phyloP scores from a whole-genome alignment of 2,329 filamentous ascomycete genomes.

The Beauveria varroae region DNA sequence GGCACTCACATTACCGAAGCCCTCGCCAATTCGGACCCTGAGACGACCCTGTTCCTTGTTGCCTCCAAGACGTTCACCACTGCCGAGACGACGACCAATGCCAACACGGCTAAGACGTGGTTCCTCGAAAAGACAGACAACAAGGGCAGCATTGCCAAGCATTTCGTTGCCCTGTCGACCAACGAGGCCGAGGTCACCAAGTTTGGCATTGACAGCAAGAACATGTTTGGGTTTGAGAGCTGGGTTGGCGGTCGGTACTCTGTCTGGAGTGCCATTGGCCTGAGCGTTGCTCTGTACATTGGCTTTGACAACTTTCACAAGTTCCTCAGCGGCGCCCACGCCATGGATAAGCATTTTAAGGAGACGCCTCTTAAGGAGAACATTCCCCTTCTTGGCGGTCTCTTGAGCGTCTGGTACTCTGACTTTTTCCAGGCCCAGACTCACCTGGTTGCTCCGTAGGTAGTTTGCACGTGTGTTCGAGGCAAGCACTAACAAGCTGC shows the following conservation, averaged over 20 bases:
- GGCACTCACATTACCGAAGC: conserved; percentile 97
- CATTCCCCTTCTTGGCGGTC: conserved; percentile 85
- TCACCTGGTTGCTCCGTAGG: conserved; percentile 89
- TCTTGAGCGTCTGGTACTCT: conserved; percentile 96
- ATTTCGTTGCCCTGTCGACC: conserved; percentile 96
- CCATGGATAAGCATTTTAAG: conserved; percentile 98
- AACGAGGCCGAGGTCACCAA: conserved; percentile 94
- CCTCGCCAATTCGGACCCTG: conserved; percentile 78
- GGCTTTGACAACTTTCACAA: conserved; percentile 97
- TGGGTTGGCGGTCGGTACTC: conserved; percentile 99
- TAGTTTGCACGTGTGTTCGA: conserved; percentile 17
- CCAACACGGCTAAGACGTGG: conserved; percentile 94
- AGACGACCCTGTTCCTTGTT: conserved; percentile 97
- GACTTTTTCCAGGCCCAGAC: conserved; percentile 99
- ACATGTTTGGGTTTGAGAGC: conserved; percentile 99
- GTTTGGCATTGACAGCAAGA: conserved; percentile 97
- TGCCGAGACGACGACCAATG: conserved; percentile 93
- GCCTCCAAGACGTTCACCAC: conserved; percentile 99
- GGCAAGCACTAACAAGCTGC: conserved; percentile 11
- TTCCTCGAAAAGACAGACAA: conserved; percentile 75
- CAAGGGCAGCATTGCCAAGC: conserved; percentile 89
- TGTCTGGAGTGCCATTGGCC: conserved; percentile 96
- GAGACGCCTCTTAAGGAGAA: conserved; percentile 87
- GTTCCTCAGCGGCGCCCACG: conserved; percentile 89
- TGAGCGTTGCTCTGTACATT: conserved; percentile 90